Evolutionary conservation across 805 yeast species (phyloP).

Genomic region (Sungouiella thailandica): DNA sequence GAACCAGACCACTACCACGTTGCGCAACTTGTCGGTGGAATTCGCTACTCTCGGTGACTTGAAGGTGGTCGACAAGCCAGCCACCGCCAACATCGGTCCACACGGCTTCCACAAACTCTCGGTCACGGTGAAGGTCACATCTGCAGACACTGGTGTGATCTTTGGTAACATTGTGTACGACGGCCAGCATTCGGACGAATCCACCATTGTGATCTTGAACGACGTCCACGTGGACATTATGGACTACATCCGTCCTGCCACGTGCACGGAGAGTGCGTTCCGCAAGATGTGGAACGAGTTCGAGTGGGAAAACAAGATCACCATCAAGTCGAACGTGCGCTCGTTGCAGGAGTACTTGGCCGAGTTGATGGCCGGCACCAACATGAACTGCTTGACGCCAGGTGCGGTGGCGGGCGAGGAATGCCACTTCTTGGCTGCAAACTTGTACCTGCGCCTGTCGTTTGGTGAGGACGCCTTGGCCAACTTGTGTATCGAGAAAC

Average conservation of each 20-base stretch:
- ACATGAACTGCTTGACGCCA: constrained; percentile 91
- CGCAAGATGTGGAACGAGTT: constrained; percentile 98
- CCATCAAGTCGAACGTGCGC: constrained; percentile 65
- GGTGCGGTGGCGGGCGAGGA: constrained; percentile 87
- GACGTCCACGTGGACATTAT: constrained; percentile 95
- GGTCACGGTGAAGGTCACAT: constrained; percentile 86
- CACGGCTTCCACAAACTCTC: constrained; percentile 91
- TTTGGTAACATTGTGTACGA: constrained; percentile 97
- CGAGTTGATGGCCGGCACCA: constrained; percentile 73
- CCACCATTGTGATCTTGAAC: constrained; percentile 83
- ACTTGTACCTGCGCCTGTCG: constrained; percentile 83
- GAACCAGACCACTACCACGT: constrained; percentile 87
- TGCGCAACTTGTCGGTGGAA: constrained; percentile 88
- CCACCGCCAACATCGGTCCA: constrained; percentile 90
- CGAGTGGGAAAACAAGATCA: constrained; percentile 98
- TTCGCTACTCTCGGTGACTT: constrained; percentile 95
- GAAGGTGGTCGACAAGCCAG: constrained; percentile 88
- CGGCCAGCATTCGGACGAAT: constrained; percentile 89
- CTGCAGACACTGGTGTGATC: constrained; percentile 97
- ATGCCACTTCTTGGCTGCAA: constrained; percentile 90
- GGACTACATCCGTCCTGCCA: constrained; percentile 97
- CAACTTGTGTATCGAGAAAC: constrained; percentile 86
- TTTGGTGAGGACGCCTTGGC: constrained; percentile 98
- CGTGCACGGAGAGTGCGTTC: constrained; percentile 82
- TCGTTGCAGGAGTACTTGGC: constrained; percentile 75